A percentile compares a stretch with the other conserved stretches of the same genome.
phyloP scores from a whole-genome alignment of 2,329 filamentous ascomycete genomes.

The Colletotrichum coccodes region DNA sequence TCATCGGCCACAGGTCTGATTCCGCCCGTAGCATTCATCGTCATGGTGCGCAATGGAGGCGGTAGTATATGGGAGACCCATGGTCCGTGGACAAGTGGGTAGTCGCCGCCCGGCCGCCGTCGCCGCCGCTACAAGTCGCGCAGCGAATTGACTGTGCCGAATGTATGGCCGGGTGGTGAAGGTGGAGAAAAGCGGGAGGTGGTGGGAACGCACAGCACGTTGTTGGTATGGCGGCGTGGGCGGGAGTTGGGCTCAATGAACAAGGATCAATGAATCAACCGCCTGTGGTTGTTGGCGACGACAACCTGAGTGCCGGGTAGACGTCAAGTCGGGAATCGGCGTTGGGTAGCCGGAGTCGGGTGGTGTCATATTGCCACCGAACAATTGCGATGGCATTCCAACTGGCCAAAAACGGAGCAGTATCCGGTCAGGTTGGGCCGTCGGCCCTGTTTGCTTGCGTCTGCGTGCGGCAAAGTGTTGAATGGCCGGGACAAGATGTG shows the following conservation, averaged over 20 bases:
- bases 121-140: background rate
- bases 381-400: background rate
- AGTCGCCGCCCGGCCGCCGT: conserved; percentile 5
- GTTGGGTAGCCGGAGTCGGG: conserved; percentile 3
- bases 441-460: conserved; percentile 3
- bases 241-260: conserved; percentile 2
- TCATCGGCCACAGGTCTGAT: background rate
- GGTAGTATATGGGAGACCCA: background rate
- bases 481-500: conserved; percentile 1
- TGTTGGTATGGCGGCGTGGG: background rate
- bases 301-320: background rate
- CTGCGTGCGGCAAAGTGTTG: conserved; percentile 14
- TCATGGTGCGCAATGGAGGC: conserved; percentile 12
- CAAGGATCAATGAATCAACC: conserved; percentile 15
- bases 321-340: background rate
- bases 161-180: background rate
- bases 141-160: background rate
- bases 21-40: background rate
- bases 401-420: conserved; percentile 2
- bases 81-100: conserved; percentile 6
- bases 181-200: background rate
- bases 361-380: background rate
- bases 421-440: conserved; percentile 6
- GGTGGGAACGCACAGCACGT: background rate
- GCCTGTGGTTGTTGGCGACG: background rate